Percentiles rank a stretch among this genome's conserved stretches.
Evolutionary conservation across 176 grass and related monocot genomes (phyloP).

Genomic region (Juncus effusus): DNA sequence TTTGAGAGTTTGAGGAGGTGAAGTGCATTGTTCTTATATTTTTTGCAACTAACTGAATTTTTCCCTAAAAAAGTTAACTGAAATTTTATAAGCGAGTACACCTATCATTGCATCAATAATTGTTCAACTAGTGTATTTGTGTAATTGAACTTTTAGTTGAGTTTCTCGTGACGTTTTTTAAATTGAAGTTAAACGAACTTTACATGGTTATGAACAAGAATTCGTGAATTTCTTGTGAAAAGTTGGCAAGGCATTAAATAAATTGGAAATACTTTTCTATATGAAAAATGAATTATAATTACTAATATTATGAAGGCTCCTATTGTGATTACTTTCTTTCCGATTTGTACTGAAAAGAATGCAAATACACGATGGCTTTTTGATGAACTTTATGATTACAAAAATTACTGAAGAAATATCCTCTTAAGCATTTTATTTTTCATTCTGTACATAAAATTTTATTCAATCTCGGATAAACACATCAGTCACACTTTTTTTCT

Average conservation of each 20-base stretch:
- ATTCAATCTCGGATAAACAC: too few relatives aligned
- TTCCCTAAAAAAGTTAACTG: too few relatives aligned
- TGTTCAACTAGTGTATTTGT: not conserved
- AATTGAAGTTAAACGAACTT: not conserved
- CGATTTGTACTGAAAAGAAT: not conserved
- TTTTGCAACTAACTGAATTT: not conserved
- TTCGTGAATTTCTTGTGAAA: not conserved
- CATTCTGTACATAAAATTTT: too few relatives aligned
- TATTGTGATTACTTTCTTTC: not conserved
- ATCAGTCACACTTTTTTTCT: too few relatives aligned
- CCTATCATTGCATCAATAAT: not conserved
- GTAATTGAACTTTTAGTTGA: not conserved
- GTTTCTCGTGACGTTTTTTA: not conserved
- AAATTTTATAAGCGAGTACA: not conserved
- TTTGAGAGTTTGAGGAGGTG: not conserved
- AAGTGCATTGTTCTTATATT: not conserved
- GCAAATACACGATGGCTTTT: not conserved
- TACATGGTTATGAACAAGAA: not conserved
- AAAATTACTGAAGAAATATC: not conserved
- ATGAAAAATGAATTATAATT: not conserved
- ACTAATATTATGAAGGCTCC: not conserved
- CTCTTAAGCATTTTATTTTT: too few relatives aligned
- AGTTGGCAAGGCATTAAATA: constrained; percentile 13
- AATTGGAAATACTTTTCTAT: not conserved
- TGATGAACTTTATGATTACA: not conserved